Evolutionary conservation across 148 eudicot species (phyloP), one percentile per base, ranked within the genome.

Genomic region (Agrostemma githago): DNA sequence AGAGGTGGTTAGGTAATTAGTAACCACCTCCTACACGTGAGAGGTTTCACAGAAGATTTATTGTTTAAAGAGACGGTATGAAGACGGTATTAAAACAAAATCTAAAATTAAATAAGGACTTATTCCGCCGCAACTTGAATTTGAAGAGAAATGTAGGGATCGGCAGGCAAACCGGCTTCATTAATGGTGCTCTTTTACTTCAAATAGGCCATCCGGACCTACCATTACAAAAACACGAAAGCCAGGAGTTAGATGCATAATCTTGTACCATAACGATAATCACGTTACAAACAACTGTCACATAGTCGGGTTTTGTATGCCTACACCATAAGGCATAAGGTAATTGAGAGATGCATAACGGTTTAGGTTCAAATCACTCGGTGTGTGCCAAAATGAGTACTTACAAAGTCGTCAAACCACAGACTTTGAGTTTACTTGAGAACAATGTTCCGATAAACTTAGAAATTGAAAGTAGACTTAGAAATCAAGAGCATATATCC

Each of bases 141-240:
- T 61, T 71, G 44, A 59, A 11, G 7, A 72, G n/a, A 66, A 76
- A 59, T 44, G 34, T 54, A 76, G 2, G 65, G 68, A 51, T 62
- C 59, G 66, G 42, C 64, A 76, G 43, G 43, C 26, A 75, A 63
- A 70, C 4, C 58, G 26, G 38, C 44, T 62, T 61, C 59, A 68
- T 81, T 70, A 81, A 71, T 90, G 88, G 21, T 87, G 81, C 67
- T 88, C 83, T 63, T 51, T 57, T 11, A 46, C 73, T 83, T 90
- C 95, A 76, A 90, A 90, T 54, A 90, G 91, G 61, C 95, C 95
- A 78, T 90, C 86, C 5, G 95, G 91, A 80, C 95, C 95, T 90
- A 85, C 34, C 34, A 26, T 26, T 0, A 26, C 34, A 26, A 78
- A 85, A 67, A 42, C 6, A 66, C 71, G 8, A 51, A 62, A 64